Conservation (phyloP, 2,329 filamentous ascomycete genomes). For the Gyromitra esculenta region DNA sequence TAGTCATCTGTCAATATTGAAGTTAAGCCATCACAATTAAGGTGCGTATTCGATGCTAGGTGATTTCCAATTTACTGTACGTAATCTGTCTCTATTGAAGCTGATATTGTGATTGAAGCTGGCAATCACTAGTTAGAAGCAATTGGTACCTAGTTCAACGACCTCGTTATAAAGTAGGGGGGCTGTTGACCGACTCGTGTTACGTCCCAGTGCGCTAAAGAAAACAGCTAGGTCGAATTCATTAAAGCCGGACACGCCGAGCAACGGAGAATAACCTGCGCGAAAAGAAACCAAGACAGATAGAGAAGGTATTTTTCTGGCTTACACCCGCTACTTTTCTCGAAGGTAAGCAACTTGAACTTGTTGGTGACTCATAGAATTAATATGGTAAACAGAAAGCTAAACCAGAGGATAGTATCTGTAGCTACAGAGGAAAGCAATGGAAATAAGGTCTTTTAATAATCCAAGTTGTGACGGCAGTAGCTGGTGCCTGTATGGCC, state of each 20-base stretch:
- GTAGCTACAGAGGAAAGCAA: background rate
- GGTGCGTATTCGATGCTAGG: background rate
- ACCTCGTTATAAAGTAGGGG: background rate
- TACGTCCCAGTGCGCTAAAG: too few species aligned
- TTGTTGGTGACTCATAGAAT: background rate
- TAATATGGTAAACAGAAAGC: background rate
- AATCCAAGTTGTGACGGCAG: background rate
- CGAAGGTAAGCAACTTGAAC: background rate
- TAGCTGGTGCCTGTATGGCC: slow-evolving; percentile 1
- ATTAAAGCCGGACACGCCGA: background rate
- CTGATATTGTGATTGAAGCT: background rate
- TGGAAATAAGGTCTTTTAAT: slow-evolving; percentile 1
- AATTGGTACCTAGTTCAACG: background rate
- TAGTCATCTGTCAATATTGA: background rate
- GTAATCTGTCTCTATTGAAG: background rate
- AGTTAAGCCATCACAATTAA: background rate
- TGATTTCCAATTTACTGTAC: background rate
- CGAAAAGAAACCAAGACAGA: background rate
- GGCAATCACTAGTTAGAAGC: background rate
- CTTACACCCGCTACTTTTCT: background rate
- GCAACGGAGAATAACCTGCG: background rate
- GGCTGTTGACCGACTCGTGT: too few species aligned
- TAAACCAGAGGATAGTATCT: background rate
- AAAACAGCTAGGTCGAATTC: background rate
- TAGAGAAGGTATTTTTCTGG: background rate